Conservation (phyloP, 1,284 basidiomycete genomes). For the Papiliotrema fonsecae region DNA sequence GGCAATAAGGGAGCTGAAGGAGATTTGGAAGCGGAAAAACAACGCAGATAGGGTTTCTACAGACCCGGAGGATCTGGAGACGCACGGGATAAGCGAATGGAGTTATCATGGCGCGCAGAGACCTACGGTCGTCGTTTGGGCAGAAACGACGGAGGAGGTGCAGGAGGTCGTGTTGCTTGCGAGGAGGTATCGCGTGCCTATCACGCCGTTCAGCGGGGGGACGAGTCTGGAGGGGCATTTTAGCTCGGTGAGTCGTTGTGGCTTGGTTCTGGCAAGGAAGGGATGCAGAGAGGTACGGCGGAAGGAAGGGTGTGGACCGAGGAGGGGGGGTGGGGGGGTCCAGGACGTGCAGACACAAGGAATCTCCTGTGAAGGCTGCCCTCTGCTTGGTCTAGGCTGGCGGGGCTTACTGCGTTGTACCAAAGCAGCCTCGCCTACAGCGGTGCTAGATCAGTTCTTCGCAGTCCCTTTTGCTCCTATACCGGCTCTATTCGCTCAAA, state of each 20-base stretch:
- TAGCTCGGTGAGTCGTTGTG: conserved; percentile 34
- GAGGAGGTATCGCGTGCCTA: conserved; percentile 39
- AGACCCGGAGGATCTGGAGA: conserved; percentile 41
- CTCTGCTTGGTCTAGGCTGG: no score
- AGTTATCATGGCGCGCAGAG: conserved; percentile 44
- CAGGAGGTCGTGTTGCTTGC: conserved; percentile 40
- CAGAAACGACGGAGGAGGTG: conserved; percentile 42
- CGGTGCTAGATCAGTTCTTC: no score
- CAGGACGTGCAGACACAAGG: no score
- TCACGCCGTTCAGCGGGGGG: conserved; percentile 47
- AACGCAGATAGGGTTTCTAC: conserved; percentile 38
- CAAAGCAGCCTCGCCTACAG: no score
- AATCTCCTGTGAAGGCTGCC: no score
- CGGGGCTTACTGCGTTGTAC: no score
- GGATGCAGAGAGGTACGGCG: no score
- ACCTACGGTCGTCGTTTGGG: conserved; percentile 49
- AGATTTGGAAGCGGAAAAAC: conserved; percentile 20
- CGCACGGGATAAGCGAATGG: conserved; percentile 46
- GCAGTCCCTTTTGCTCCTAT: no score
- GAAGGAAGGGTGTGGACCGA: no score
- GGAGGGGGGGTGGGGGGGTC: no score
- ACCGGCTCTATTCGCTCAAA: no score
- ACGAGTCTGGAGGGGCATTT: conserved; percentile 48
- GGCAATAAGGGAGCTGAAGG: conserved; percentile 35
- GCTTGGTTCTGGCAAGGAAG: no score